Percentiles rank a stretch among this genome's conserved stretches.
Conservation (phyloP, 2,329 filamentous ascomycete genomes). For the Diplodia corticola region DNA sequence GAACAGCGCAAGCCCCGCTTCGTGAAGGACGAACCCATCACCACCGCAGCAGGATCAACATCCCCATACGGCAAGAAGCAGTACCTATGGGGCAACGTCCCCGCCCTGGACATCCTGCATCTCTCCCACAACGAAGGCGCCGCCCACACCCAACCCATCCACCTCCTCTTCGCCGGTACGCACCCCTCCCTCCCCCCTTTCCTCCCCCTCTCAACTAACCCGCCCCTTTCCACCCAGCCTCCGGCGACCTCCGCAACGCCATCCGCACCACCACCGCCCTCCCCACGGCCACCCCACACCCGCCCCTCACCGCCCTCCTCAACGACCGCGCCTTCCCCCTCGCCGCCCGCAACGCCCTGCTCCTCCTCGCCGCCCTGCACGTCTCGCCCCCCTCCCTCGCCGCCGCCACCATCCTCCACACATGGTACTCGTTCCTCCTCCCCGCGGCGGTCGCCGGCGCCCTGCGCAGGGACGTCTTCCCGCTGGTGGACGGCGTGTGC, state of each 20-base stretch:
- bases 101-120: constrained; percentile 43
- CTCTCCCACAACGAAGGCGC: constrained; percentile 32
- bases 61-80: constrained; percentile 29
- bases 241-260: constrained; percentile 48
- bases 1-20: constrained; percentile 33
- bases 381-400: constrained; percentile 28
- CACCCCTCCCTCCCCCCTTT: not conserved
- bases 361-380: constrained; percentile 41
- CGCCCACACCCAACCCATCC: constrained; percentile 27
- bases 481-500: constrained; percentile 39
- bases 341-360: constrained; percentile 43
- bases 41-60: not conserved
- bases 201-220: not conserved
- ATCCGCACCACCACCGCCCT: constrained; percentile 43
- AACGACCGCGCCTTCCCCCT: constrained; percentile 46
- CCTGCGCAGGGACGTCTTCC: constrained; percentile 31
- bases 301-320: constrained; percentile 32
- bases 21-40: constrained; percentile 19
- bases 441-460: constrained; percentile 27
- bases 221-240: constrained; percentile 36
- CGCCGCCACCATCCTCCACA: constrained; percentile 42
- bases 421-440: constrained; percentile 50
- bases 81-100: constrained; percentile 46
- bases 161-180: constrained; percentile 39
- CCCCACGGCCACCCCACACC: constrained; percentile 28